phyloP scores from a whole-genome alignment of 2,329 filamentous ascomycete genomes.

The Ceratocystis smalleyi region DNA sequence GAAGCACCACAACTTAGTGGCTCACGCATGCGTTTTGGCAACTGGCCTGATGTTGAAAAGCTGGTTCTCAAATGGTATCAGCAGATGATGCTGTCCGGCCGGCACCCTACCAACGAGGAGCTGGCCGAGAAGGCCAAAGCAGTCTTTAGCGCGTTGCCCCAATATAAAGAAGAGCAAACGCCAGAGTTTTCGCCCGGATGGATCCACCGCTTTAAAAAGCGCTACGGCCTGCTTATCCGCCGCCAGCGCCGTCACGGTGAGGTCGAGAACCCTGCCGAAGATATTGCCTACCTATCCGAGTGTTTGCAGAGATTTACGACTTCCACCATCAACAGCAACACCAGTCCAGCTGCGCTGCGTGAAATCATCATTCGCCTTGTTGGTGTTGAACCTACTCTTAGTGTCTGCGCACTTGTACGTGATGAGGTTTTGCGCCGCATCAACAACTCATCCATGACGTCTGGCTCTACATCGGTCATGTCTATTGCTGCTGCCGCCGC shows the following conservation, averaged over 20 bases:
- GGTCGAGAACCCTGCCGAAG: constrained; percentile 35
- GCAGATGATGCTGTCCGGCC: constrained; percentile 35
- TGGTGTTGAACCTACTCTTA: constrained; percentile 38
- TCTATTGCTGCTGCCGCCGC: constrained; percentile 17
- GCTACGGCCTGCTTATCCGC: constrained; percentile 42
- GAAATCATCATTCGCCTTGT: constrained; percentile 41
- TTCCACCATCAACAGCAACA: constrained; percentile 32
- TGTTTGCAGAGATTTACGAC: constrained; percentile 43
- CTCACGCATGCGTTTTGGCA: constrained; percentile 45
- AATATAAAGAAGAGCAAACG: constrained; percentile 43
- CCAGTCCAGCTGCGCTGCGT: constrained; percentile 41
- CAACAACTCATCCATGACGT: neutral
- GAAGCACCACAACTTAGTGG: constrained; percentile 45
- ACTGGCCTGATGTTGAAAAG: constrained; percentile 49
- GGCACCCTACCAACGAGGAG: constrained; percentile 46
- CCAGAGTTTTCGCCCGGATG: constrained; percentile 49
- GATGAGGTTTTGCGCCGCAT: constrained; percentile 37
- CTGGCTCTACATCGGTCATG: constrained; percentile 3
- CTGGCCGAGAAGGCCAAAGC: constrained; percentile 45
- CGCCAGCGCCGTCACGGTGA: constrained; percentile 39
- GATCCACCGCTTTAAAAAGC: constrained; percentile 50
- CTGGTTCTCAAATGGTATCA: constrained; percentile 41
- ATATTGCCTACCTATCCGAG: constrained; percentile 45
- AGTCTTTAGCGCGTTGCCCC: constrained; percentile 42
- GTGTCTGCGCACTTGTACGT: constrained; percentile 40